Evolutionary conservation across 768 basidiomycete genomes (phyloP).

Genomic region (Leccinum broughii): DNA sequence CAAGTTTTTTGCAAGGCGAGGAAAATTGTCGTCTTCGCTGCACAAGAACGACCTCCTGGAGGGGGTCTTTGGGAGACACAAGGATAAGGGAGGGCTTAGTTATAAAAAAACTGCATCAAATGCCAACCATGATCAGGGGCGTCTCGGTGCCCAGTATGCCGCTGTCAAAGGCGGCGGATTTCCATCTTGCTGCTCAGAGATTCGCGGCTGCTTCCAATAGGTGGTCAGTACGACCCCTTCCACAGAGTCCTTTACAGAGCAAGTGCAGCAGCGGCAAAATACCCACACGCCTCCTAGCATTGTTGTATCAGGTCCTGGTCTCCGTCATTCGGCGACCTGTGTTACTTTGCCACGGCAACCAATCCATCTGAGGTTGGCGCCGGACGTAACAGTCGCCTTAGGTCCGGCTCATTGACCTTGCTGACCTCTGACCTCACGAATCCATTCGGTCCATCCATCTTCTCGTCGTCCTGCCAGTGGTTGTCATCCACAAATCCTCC

Average conservation of each 20-base stretch:
- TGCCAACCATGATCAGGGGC: no score
- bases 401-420: slow-evolving; percentile 90
- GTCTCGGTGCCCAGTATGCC: no score
- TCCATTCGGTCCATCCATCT: slow-evolving; percentile 86
- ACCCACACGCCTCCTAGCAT: slow-evolving; percentile 39
- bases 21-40: no score
- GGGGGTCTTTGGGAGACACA: no score
- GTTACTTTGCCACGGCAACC: slow-evolving; percentile 51
- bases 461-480: slow-evolving; percentile 77
- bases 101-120: no score
- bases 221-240: slow-evolving; percentile 46
- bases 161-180: no score
- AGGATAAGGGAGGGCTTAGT: no score
- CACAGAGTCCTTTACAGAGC: slow-evolving; percentile 50
- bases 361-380: slow-evolving; percentile 33
- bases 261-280: slow-evolving; percentile 41
- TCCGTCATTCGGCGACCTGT: slow-evolving; percentile 79
- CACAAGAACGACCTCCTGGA: no score
- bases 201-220: slow-evolving; percentile 69
- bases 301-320: slow-evolving; percentile 57
- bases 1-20: no score
- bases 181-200: slow-evolving; percentile 43
- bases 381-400: slow-evolving; percentile 78
- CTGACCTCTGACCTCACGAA: slow-evolving; percentile 76
- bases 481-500: slow-evolving; percentile 60